A percentile compares a stretch with the other conserved stretches of the same genome.
Conservation (phyloP, 768 basidiomycete genomes). For the Mycena capillaripes region DNA sequence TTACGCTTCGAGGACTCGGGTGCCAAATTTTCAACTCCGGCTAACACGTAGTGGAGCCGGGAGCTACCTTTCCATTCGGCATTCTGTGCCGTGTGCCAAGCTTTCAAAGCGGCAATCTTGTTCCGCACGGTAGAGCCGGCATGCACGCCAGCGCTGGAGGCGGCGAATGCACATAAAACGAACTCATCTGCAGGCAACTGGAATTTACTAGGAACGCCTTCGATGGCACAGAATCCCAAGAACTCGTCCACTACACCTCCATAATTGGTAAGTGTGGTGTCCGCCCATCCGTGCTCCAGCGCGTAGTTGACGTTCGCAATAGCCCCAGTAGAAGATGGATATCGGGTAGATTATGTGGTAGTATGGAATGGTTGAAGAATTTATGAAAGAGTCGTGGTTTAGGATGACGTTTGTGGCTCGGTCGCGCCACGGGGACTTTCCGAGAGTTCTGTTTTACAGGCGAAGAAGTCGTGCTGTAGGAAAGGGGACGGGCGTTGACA, state of each 20-base stretch:
- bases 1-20: background rate
- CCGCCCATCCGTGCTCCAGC: background rate
- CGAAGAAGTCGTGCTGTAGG: too few species aligned
- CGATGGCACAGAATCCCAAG: background rate
- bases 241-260: background rate
- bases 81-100: background rate
- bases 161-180: slow-evolving; percentile 1
- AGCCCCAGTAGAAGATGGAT: background rate
- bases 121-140: background rate
- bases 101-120: background rate
- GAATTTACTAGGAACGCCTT: background rate
- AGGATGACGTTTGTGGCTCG: too few species aligned
- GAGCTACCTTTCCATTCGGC: background rate
- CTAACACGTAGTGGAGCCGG: background rate
- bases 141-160: background rate
- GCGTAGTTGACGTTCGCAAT: background rate
- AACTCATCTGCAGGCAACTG: background rate
- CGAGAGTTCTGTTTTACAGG: too few species aligned
- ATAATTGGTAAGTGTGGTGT: background rate
- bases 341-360: background rate
- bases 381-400: background rate
- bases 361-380: background rate
- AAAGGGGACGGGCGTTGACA: too few species aligned
- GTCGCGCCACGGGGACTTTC: too few species aligned
- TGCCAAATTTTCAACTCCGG: background rate